phyloP scores from a whole-genome alignment of 2,329 filamentous ascomycete genomes.

The Hypocrella siamensis region DNA sequence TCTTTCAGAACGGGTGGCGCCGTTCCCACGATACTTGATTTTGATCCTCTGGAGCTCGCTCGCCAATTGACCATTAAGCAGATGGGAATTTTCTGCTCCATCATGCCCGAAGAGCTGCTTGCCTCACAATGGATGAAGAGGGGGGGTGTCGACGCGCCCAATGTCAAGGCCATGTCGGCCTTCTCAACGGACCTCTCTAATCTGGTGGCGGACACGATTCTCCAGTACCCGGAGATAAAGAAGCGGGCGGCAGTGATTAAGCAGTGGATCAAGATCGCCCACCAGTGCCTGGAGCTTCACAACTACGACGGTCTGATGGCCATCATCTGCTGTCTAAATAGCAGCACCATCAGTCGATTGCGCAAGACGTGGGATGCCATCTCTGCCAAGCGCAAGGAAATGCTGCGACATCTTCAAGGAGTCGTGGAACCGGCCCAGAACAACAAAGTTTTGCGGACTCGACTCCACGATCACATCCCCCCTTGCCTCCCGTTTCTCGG shows the following conservation, averaged over 20 bases:
- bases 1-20: constrained; percentile 60
- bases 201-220: constrained; percentile 81
- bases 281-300: constrained; percentile 72
- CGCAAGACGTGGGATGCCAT: constrained; percentile 86
- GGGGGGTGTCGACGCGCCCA: constrained; percentile 59
- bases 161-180: constrained; percentile 87
- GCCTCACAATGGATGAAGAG: constrained; percentile 92
- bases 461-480: constrained; percentile 71
- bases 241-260: constrained; percentile 84
- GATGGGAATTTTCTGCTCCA: constrained; percentile 80
- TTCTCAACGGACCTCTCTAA: constrained; percentile 88
- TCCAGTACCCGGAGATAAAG: constrained; percentile 79
- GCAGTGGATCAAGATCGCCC: constrained; percentile 93
- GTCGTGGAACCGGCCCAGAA: constrained; percentile 85
- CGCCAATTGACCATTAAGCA: constrained; percentile 87
- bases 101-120: constrained; percentile 81
- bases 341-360: constrained; percentile 75
- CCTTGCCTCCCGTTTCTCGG: constrained; percentile 92
- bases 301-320: constrained; percentile 97
- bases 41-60: constrained; percentile 80
- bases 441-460: constrained; percentile 70
- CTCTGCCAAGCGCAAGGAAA: constrained; percentile 66
- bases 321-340: constrained; percentile 87
- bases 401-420: constrained; percentile 63
- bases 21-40: constrained; percentile 66